A percentile compares a stretch with the other conserved stretches of the same genome.
phyloP scores from a whole-genome alignment of 139 green algal genomes.

The Chlamydomonas applanata region DNA sequence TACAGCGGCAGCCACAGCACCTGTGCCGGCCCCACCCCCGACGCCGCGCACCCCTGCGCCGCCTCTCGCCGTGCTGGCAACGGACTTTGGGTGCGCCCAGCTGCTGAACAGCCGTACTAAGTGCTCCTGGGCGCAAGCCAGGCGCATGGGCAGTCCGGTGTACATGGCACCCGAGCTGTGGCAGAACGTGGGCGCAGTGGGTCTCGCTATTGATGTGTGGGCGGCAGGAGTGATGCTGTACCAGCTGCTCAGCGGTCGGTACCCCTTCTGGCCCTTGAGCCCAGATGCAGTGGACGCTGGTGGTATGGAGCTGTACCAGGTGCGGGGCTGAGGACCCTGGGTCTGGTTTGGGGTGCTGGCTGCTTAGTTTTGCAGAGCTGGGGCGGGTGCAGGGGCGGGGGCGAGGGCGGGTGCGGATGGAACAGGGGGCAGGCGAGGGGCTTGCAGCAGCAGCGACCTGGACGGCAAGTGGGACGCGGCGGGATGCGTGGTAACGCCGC shows the following conservation, averaged over 20 bases:
- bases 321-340: too few species aligned
- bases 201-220: slow-evolving; percentile 33
- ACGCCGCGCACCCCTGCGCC: neutral
- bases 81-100: slow-evolving; percentile 8
- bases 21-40: neutral
- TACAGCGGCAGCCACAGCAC: neutral
- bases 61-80: slow-evolving; percentile 1
- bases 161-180: slow-evolving; percentile 38
- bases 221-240: slow-evolving; percentile 38
- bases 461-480: too few species aligned
- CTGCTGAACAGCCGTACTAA: neutral
- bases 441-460: too few species aligned
- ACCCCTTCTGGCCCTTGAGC: slow-evolving; percentile 29
- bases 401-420: too few species aligned
- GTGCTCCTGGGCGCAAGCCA: neutral
- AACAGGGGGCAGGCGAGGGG: too few species aligned
- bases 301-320: neutral
- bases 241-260: slow-evolving; percentile 37
- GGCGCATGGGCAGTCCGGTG: slow-evolving; percentile 15
- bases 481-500: too few species aligned
- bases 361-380: too few species aligned
- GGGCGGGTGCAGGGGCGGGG: too few species aligned
- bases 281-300: neutral
- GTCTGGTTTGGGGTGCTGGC: too few species aligned
- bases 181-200: neutral